Conservation (phyloP, 179 eudicot genomes). For the Drosera spatulata region DNA sequence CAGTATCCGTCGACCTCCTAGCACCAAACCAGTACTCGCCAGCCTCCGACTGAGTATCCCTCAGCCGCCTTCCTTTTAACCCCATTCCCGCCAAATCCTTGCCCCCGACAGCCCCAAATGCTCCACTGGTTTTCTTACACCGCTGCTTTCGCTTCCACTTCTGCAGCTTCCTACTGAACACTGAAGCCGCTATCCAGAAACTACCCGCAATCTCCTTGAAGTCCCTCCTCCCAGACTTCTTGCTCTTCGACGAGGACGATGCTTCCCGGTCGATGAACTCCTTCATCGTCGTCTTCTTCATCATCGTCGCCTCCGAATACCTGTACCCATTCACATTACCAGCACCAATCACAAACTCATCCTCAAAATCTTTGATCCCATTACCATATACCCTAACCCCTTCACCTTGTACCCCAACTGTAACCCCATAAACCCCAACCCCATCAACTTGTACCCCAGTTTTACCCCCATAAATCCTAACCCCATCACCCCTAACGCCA, state of each 20-base stretch:
- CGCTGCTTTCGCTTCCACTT: slow-evolving; percentile 64
- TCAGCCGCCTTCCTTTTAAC: slow-evolving; percentile 15
- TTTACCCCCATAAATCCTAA: too few relatives aligned
- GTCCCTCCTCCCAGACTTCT: slow-evolving; percentile 16
- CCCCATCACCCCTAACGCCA: too few relatives aligned
- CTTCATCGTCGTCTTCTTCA: slow-evolving; percentile 57
- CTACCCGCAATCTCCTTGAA: slow-evolving; percentile 23
- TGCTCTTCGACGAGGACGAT: slow-evolving; percentile 2
- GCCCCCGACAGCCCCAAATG: slow-evolving; percentile 7
- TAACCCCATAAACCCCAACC: too few relatives aligned
- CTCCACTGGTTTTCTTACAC: slow-evolving; percentile 17
- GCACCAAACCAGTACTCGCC: slow-evolving; percentile 26
- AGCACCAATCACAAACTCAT: too few relatives aligned
- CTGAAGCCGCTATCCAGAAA: slow-evolving; percentile 52
- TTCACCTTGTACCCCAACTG: too few relatives aligned
- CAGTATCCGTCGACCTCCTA: slow-evolving; percentile 29
- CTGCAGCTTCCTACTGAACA: slow-evolving; percentile 55
- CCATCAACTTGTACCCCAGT: too few relatives aligned
- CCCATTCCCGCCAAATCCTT: slow-evolving; percentile 6
- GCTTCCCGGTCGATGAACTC: slow-evolving; percentile 68
- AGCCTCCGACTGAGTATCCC: slow-evolving; percentile 30
- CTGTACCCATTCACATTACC: too few relatives aligned
- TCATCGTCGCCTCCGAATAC: slow-evolving; percentile 7
- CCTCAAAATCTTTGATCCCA: too few relatives aligned
- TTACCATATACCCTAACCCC: too few relatives aligned